Base-by-base conservation (phyloP, 495 filamentous ascomycete genomes). In the Aspergillus kassunensis region DNA sequence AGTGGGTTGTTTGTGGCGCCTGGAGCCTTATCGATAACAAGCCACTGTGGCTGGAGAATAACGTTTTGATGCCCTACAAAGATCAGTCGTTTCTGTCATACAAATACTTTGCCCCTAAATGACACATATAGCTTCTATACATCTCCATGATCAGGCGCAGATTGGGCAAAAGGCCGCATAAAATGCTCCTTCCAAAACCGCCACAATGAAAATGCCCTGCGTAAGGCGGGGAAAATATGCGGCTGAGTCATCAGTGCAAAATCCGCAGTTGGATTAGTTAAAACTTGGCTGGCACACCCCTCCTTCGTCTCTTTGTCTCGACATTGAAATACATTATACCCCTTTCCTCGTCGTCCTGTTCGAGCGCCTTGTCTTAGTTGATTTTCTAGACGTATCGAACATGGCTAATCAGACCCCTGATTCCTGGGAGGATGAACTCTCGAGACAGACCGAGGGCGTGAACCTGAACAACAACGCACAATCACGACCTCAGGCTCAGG, bases 341-440 rank as follows among this genome's bases (percentile, higher is more conserved):
- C 44, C 20, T 30, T 20, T 49, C 27, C n/a, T 27, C 15, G 53
- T 25, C 35, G 35, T 50, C 53, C 63, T 55, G 54, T 56, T 62
- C 40, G 41, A 49, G 54, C 51, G 57, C 3, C 30, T 62, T 51
- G 64, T 50, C 51, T 54, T 71, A 54, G 51, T 58, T 67, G 53
- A 49, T 47, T 55, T 39, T 51, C 44, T 56, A 48, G 60, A 57
- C 44, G 41, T 44, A 19, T 37, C 52, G 68, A 83, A 63, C 57
- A 96, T 97, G 91, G 86, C 91, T 44, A 79, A 78, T 61, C 80
- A 88, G 53, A 75, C 77, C 31, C 85, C 89, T 40, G 90, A 95
- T 54, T 92, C 88, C 16, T 98, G 93, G 93, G 93, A 98, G 74
- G 90, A 98, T 59, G 93, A 95, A 53, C 85, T 90, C 64, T 83